Conservation (phyloP, 768 basidiomycete genomes). For the Podaxis pistillaris region DNA sequence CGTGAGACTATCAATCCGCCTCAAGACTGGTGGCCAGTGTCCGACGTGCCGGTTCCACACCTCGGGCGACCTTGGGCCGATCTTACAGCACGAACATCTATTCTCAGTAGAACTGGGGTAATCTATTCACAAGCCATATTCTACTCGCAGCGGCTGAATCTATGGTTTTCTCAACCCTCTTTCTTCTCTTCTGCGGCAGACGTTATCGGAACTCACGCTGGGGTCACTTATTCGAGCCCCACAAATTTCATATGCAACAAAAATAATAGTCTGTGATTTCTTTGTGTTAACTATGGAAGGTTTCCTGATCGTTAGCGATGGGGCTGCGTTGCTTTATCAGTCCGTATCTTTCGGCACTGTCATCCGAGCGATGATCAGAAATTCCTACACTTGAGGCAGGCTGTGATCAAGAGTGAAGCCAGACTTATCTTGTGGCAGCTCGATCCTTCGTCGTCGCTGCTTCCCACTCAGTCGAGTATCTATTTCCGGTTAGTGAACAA, state of each 20-base stretch:
- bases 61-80: conserved; percentile 1
- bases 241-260: background rate
- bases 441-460: background rate
- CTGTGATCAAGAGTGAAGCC: background rate
- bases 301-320: background rate
- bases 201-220: background rate
- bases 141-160: background rate
- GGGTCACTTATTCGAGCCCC: background rate
- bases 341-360: conserved; percentile 1
- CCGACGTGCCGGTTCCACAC: background rate
- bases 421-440: background rate
- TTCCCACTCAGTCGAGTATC: background rate
- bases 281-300: background rate
- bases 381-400: background rate
- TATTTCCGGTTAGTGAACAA: background rate
- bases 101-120: background rate
- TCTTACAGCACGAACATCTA: background rate
- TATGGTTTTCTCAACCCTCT: background rate
- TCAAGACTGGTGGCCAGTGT: background rate
- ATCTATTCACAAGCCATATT: background rate
- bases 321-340: background rate
- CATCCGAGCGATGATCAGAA: background rate
- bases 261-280: background rate
- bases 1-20: background rate
- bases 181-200: background rate